Percentiles rank a stretch among this genome's conserved stretches.
These are phyloP conservation scores for Suillus clintonianus DNA, from an alignment of 768 basidiomycete genomes.

Conservation along the genomic window DNA sequence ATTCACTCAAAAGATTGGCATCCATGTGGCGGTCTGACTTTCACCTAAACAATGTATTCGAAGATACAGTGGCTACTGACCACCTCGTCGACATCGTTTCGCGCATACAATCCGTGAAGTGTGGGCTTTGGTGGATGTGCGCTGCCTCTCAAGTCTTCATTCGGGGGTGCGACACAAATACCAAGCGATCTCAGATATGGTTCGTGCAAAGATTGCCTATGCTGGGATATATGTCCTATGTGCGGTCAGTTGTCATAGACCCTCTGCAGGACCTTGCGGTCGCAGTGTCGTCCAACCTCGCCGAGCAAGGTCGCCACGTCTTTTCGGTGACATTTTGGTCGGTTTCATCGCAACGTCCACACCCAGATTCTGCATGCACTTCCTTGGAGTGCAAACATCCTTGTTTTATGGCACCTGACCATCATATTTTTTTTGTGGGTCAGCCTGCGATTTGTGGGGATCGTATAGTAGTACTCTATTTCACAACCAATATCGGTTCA, in stretches of 20 bases:
- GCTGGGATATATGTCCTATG: background rate
- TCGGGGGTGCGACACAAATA: background rate
- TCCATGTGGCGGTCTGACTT: background rate
- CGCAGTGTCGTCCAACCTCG: rapidly evolving
- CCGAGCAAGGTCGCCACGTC: background rate
- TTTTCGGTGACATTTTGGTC: background rate
- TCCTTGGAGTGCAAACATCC: background rate
- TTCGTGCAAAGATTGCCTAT: background rate
- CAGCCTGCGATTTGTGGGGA: background rate
- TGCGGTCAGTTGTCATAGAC: background rate
- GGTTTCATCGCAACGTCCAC: background rate
- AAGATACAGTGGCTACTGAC: background rate
- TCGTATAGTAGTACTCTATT: background rate
- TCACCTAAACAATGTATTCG: background rate
- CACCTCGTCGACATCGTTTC: no score
- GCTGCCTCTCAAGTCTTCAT: background rate
- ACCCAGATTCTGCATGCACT: background rate
- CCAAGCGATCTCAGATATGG: background rate
- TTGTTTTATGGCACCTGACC: background rate
- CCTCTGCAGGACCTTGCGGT: background rate
- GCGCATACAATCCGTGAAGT: background rate
- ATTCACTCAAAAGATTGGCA: background rate
- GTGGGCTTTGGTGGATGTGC: background rate
- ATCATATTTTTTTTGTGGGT: no score
- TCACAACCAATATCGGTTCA: background rate